Evolutionary conservation across 306 rosid species (phyloP).

Genomic region (Dryas octopetala): DNA sequence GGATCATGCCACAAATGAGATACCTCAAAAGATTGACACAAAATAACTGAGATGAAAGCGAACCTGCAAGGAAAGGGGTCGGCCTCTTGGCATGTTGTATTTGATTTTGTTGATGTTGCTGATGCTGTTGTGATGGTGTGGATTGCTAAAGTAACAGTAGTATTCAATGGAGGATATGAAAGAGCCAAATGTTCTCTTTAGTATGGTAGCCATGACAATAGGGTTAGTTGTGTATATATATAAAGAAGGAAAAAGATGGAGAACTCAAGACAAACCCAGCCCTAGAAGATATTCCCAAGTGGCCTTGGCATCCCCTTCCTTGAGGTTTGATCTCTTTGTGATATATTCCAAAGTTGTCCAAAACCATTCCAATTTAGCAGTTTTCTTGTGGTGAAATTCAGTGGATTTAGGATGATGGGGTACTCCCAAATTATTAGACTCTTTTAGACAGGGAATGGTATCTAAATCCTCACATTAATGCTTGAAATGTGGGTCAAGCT

Average conservation of each 20-base stretch:
- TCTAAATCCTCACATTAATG: slow-evolving; percentile 38
- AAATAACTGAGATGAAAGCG: slow-evolving; percentile 8
- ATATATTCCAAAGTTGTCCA: slow-evolving; percentile 27
- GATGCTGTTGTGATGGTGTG: slow-evolving; percentile 21
- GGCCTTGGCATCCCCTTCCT: slow-evolving; percentile 46
- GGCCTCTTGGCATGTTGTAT: slow-evolving; percentile 72
- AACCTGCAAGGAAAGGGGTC: slow-evolving; percentile 87
- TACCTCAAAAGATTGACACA: slow-evolving; percentile 3
- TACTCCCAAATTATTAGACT: slow-evolving; percentile 23
- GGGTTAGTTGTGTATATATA: slow-evolving; percentile 24
- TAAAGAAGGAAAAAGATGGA: slow-evolving; percentile 17
- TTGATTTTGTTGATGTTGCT: slow-evolving; percentile 29
- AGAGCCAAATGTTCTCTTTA: slow-evolving; percentile 52
- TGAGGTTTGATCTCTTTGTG: slow-evolving; percentile 33
- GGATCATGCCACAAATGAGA: slow-evolving; percentile 2
- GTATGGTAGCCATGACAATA: slow-evolving; percentile 55
- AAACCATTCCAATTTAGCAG: slow-evolving; percentile 24
- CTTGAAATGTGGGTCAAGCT: slow-evolving; percentile 37
- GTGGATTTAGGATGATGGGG: slow-evolving; percentile 22
- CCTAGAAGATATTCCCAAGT: slow-evolving; percentile 68
- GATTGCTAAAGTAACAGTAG: slow-evolving; percentile 36
- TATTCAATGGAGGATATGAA: slow-evolving; percentile 44
- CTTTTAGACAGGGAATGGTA: slow-evolving; percentile 64
- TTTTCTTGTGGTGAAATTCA: slow-evolving; percentile 28
- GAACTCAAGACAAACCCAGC: slow-evolving; percentile 31